phyloP scores from a whole-genome alignment of 1,284 basidiomycete species.

The Phaffia rhodozyma region DNA sequence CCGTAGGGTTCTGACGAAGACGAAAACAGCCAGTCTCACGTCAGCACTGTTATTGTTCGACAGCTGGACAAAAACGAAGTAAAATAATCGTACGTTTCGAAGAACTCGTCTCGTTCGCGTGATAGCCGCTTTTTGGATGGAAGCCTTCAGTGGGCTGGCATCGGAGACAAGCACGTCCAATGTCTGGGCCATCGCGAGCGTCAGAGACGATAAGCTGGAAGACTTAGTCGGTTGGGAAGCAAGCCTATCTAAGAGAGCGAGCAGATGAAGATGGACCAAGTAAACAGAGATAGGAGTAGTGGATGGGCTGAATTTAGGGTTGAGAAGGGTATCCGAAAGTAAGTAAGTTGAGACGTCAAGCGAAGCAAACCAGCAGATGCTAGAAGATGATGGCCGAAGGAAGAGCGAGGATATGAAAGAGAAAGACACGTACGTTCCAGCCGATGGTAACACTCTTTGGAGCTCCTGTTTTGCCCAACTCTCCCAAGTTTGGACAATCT shows the following conservation, averaged over 20 bases:
- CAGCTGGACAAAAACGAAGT: neutral
- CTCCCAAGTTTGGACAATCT: constrained; percentile 2
- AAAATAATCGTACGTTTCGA: neutral
- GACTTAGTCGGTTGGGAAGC: neutral
- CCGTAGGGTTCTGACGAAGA: constrained; percentile 2
- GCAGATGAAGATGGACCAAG: constrained; percentile 2
- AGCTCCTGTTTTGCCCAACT: constrained; percentile 8
- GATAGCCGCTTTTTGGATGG: constrained; percentile 6
- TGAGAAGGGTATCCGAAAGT: neutral
- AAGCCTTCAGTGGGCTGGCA: neutral
- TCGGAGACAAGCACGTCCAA: constrained; percentile 11
- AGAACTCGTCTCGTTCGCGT: constrained; percentile 5
- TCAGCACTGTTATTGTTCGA: neutral
- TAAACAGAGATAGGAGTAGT: constrained; percentile 7
- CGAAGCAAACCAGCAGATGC: neutral
- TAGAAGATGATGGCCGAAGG: neutral
- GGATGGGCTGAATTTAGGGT: neutral
- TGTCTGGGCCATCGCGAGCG: constrained; percentile 4
- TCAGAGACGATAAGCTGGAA: neutral
- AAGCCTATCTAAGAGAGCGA: neutral
- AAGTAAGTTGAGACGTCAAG: neutral
- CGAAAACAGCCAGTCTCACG: neutral
- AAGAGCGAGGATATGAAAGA: neutral
- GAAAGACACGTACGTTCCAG: constrained; percentile 8
- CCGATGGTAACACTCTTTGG: neutral